Conservation (phyloP, 495 filamentous ascomycete genomes). For the Penicillium psychrofluorescens region DNA sequence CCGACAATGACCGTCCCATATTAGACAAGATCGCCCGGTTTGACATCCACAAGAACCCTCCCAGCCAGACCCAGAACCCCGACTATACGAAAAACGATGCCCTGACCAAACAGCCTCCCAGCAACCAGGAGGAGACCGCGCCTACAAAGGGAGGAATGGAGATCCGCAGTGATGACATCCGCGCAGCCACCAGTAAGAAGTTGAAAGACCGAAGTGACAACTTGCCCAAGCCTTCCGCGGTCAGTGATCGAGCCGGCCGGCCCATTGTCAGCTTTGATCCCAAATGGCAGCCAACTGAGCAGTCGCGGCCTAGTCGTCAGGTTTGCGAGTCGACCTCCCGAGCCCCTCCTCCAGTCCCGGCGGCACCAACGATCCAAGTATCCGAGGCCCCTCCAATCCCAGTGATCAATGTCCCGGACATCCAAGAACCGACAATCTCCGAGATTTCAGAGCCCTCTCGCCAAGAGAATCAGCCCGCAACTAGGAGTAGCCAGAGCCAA, state of each 20-base stretch:
- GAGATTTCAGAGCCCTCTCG: conserved; percentile 17
- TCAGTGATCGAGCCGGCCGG: conserved; percentile 75
- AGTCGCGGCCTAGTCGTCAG: conserved; percentile 15
- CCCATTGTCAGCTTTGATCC: conserved; percentile 91
- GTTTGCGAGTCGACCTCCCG: conserved; percentile 9
- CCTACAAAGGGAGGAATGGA: conserved; percentile 67
- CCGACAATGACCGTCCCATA: conserved; percentile 35
- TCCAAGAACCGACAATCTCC: conserved; percentile 34
- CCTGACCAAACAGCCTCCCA: conserved; percentile 20
- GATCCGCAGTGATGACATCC: conserved; percentile 77
- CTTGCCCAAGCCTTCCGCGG: conserved; percentile 75
- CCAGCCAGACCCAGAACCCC: conserved; percentile 66
- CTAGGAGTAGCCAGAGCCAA: conserved; percentile 8
- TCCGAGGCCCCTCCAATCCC: conserved; percentile 50
- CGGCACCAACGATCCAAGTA: conserved; percentile 29
- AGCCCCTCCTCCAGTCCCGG: conserved; percentile 33
- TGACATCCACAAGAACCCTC: conserved; percentile 73
- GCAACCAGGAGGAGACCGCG: conserved; percentile 15
- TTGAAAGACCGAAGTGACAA: conserved; percentile 78
- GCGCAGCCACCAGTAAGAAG: conserved; percentile 83
- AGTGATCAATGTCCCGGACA: conserved; percentile 55
- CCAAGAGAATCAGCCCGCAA: conserved; percentile 1
- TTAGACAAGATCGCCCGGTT: conserved; percentile 51
- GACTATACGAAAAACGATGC: conserved; percentile 60
- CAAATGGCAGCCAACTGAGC: conserved; percentile 62